Conservation (phyloP, 441 rosid genomes). For the Jatropha multifida region DNA sequence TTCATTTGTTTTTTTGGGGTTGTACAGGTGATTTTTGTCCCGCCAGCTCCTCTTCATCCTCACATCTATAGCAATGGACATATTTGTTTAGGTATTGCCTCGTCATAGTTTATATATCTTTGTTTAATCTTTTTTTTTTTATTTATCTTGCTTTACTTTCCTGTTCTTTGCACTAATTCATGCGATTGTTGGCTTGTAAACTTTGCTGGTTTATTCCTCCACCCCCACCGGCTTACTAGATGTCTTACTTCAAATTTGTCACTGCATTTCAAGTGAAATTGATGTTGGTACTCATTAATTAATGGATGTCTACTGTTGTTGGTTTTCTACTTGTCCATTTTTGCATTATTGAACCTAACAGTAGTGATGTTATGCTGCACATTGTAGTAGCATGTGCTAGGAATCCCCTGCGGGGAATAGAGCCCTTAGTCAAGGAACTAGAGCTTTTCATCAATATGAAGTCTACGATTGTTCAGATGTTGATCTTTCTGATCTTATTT, state of each 20-base stretch:
- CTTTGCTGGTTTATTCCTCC: too few relatives aligned
- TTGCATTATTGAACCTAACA: neutral
- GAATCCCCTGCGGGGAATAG: neutral
- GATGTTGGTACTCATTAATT: neutral
- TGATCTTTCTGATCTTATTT: neutral
- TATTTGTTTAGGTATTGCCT: slow-evolving; percentile 79
- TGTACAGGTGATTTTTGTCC: slow-evolving; percentile 70
- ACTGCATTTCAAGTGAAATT: neutral
- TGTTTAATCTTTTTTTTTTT: neutral
- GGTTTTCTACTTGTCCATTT: neutral
- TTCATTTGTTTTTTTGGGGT: neutral
- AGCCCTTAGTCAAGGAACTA: neutral
- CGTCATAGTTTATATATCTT: neutral
- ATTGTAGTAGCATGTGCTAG: neutral
- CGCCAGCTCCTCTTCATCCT: slow-evolving; percentile 91
- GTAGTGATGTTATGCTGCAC: neutral
- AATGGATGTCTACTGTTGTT: neutral
- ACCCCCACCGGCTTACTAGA: too few relatives aligned
- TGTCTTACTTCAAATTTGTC: neutral
- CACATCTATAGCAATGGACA: slow-evolving; percentile 94
- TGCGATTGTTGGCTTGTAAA: neutral
- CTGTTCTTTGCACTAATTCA: neutral
- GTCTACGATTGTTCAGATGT: neutral
- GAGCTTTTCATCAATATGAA: neutral
- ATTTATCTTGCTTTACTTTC: neutral